Percentiles rank a stretch among this genome's conserved stretches.
Conservation (phyloP, 768 basidiomycete genomes). For the Termitomyces sp. region DNA sequence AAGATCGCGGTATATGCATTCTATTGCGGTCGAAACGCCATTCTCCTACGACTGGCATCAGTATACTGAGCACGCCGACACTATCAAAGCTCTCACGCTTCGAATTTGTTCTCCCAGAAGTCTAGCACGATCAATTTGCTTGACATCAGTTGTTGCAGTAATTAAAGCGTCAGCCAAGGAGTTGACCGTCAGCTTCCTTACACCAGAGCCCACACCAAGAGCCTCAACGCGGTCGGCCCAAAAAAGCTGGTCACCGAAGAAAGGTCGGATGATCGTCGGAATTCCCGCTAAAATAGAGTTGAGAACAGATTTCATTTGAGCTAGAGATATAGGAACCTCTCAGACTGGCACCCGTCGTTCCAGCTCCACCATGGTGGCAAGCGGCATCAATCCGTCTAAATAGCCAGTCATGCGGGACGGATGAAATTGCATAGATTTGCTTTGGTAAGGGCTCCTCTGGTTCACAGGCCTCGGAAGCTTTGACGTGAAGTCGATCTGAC, state of each 20-base stretch:
- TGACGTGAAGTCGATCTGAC: constrained; percentile 83
- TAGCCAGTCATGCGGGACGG: constrained; percentile 94
- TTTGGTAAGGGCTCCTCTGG: constrained; percentile 66
- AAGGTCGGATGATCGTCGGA: constrained; percentile 94
- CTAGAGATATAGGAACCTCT: constrained; percentile 50
- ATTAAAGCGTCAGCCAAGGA: constrained; percentile 72
- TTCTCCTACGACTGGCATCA: constrained; percentile 59
- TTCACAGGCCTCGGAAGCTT: constrained; percentile 53
- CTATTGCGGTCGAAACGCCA: constrained; percentile 90
- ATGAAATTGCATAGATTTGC: constrained; percentile 79
- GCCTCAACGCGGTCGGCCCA: constrained; percentile 99
- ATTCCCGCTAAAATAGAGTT: constrained; percentile 59
- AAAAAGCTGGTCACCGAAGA: constrained; percentile 98
- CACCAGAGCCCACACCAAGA: constrained; percentile 82
- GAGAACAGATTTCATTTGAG: not conserved
- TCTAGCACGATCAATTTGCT: constrained; percentile 84
- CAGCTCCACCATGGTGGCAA: constrained; percentile 97
- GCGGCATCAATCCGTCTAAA: constrained; percentile 94
- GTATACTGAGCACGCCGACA: not conserved
- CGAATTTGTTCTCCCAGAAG: constrained; percentile 84
- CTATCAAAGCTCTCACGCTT: constrained; percentile 39
- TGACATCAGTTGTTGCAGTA: constrained; percentile 80
- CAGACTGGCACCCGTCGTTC: constrained; percentile 92
- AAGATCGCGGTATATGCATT: constrained; percentile 93
- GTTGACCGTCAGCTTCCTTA: constrained; percentile 83